A percentile compares a stretch with the other conserved stretches of the same genome.
phyloP scores from a whole-genome alignment of 169 alveolate species.

The Eimeria maxima region DNA sequence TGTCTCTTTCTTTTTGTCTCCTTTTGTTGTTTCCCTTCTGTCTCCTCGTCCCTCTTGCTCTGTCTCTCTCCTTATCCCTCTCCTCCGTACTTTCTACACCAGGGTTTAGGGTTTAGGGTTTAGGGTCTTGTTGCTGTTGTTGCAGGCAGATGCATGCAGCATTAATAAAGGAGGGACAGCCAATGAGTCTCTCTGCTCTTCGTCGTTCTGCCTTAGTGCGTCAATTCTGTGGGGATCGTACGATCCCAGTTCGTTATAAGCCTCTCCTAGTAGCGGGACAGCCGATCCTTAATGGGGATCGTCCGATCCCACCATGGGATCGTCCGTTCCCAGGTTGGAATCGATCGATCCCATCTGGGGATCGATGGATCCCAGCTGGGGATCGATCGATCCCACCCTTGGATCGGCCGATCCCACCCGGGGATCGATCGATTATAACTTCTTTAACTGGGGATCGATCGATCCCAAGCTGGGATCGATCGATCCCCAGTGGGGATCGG shows the following conservation, averaged over 20 bases:
- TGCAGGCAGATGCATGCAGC: conserved; percentile 8
- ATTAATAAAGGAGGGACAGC: not conserved
- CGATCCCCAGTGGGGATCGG: conserved; percentile 18
- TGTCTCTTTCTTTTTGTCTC: conserved; percentile 2
- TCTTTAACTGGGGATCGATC: conserved; percentile 4
- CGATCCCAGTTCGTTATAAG: not conserved
- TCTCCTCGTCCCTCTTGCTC: not conserved
- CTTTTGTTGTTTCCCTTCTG: not conserved
- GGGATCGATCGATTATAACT: conserved; percentile 16
- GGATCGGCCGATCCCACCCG: too few relatives aligned
- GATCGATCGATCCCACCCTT: not conserved
- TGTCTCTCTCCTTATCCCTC: not conserved
- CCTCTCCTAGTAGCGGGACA: not conserved
- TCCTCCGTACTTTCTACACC: not conserved
- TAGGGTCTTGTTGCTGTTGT: not conserved
- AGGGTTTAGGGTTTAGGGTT: not conserved
- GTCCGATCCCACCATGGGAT: not conserved
- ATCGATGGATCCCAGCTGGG: not conserved
- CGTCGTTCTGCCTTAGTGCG: not conserved
- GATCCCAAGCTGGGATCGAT: conserved; percentile 25
- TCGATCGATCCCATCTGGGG: conserved; percentile 25
- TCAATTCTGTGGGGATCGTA: not conserved
- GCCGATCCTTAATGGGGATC: not conserved
- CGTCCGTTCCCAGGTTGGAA: too few relatives aligned
- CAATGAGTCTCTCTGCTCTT: not conserved